Base-by-base conservation (phyloP, 352 stramenopile genomes). In the Pilasporangium apinafurcum region DNA sequence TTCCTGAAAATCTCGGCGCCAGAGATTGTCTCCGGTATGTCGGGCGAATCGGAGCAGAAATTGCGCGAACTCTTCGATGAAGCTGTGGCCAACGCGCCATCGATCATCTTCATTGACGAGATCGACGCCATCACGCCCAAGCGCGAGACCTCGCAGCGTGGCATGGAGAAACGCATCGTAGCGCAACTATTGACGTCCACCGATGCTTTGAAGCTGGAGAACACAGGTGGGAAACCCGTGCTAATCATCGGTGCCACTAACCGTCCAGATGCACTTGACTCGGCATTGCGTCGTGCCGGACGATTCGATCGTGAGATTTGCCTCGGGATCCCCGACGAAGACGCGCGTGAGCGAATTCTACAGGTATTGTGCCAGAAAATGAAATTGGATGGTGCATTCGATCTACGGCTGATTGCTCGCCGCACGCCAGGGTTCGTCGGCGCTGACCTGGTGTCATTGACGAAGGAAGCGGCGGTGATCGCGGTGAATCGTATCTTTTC, bases 301-400 rank as follows among this genome's bases (percentile, higher is more conserved):
- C 78, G 97, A 17, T 99, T 99, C 54, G 97, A 99, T 64, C 83
- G 96, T 13, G 96, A 99, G 68, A 99, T 99, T 56, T 89, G 86
- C 31, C 65, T 99, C 5, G 95, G 94, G 16, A 98, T 99, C 43
- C 97, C 97, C 0, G 95, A 99, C 48, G 93, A 98, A 54, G 65
- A 83, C 22, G 96, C 90, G 0, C 74, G 97, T 10, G 80, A 89
- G 42, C 85, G 76, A n/a, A 99, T 99, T 59, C 59, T 99, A 29
- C 62, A 80, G 34, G 86, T 97, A 18, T 86, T 99, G 52, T 95
- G 89, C 1, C 64, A 65, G 16, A 90, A 91, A 48, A 99, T 99
- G 96, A 88, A 80, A 37, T 59, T 99, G 1, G 69, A 81, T 22
- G 93, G 82, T 46, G 83, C 90, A 20, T 92, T 99, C 57, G 90